A percentile compares a stretch with the other conserved stretches of the same genome.
These are phyloP conservation scores for Platanthera zijinensis DNA, from an alignment of 106 monocot genomes.

Conservation along the genomic window DNA sequence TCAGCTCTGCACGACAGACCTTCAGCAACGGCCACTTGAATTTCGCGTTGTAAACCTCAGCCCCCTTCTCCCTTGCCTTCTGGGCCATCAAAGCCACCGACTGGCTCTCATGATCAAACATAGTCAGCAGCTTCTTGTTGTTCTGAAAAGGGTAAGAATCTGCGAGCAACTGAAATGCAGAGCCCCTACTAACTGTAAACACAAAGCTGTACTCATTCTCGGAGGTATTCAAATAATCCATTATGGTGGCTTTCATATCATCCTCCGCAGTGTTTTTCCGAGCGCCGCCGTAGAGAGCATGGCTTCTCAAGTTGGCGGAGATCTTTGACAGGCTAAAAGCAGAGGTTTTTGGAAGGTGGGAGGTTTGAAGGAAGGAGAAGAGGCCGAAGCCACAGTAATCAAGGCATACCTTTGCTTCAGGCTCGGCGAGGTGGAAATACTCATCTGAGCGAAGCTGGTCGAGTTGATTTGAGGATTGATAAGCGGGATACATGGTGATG, in stretches of 20 bases:
- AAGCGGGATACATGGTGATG: constrained; percentile 53
- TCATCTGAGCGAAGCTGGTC: constrained; percentile 37
- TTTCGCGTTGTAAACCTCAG: constrained; percentile 9
- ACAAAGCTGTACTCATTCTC: constrained; percentile 62
- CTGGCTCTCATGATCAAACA: constrained; percentile 77
- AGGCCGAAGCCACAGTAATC: constrained; percentile 72
- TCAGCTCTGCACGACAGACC: constrained; percentile 60
- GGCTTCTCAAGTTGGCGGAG: constrained; percentile 49
- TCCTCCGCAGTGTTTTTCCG: constrained; percentile 42
- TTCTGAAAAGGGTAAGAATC: constrained; percentile 56
- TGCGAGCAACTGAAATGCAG: constrained; percentile 61
- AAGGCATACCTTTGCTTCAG: constrained; percentile 45
- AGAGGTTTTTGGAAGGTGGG: constrained; percentile 31
- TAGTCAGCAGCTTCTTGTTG: constrained; percentile 59
- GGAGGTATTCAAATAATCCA: constrained; percentile 58
- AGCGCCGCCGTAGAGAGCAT: constrained; percentile 50
- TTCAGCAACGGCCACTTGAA: constrained; percentile 32
- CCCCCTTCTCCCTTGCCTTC: constrained; percentile 21
- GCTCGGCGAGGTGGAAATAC: constrained; percentile 40
- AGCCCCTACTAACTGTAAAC: constrained; percentile 64
- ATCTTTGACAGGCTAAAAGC: constrained; percentile 51
- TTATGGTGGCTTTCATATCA: constrained; percentile 47
- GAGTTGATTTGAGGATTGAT: constrained; percentile 38
- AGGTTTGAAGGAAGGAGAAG: constrained; percentile 53
- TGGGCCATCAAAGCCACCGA: constrained; percentile 55